phyloP scores from a whole-genome alignment of 805 yeast species.

The Dipodascopsis tothii region DNA sequence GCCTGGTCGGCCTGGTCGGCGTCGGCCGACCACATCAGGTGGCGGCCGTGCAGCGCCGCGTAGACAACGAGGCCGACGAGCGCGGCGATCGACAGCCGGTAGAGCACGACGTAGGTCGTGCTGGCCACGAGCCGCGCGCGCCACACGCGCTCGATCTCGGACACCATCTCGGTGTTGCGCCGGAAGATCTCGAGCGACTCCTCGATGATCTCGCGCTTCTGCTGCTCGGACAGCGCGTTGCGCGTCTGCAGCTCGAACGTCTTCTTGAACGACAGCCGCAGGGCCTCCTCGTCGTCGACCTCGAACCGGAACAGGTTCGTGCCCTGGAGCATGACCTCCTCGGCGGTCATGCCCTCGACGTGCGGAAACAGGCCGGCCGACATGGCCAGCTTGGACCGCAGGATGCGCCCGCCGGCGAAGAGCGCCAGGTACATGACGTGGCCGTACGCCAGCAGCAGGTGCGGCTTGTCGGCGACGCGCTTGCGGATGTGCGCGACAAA shows the following conservation, averaged over 20 bases:
- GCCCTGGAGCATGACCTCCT: slow-evolving; percentile 54
- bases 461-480: slow-evolving; percentile 55
- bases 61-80: not conserved
- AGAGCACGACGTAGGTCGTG: not conserved
- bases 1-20: not conserved
- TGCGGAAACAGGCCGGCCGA: slow-evolving; percentile 72
- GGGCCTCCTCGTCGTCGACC: slow-evolving; percentile 55
- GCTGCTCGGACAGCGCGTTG: slow-evolving; percentile 57
- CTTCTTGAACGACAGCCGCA: slow-evolving; percentile 61
- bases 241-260: slow-evolving; percentile 74
- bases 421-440: slow-evolving; percentile 80
- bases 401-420: slow-evolving; percentile 76
- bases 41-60: not conserved
- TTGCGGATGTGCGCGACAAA: slow-evolving; percentile 54
- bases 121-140: not conserved
- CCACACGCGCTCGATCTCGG: slow-evolving; percentile 44
- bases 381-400: slow-evolving; percentile 57
- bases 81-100: not conserved
- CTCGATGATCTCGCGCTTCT: slow-evolving; percentile 61
- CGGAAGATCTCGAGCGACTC: slow-evolving; percentile 61
- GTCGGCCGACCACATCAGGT: not conserved
- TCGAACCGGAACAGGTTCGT: slow-evolving; percentile 68
- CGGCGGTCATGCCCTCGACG: slow-evolving; percentile 56
- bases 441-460: slow-evolving; percentile 66
- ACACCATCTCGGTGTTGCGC: slow-evolving; percentile 52